Base-by-base conservation (phyloP, 306 rosid species). In the Carpinus fangiana region DNA sequence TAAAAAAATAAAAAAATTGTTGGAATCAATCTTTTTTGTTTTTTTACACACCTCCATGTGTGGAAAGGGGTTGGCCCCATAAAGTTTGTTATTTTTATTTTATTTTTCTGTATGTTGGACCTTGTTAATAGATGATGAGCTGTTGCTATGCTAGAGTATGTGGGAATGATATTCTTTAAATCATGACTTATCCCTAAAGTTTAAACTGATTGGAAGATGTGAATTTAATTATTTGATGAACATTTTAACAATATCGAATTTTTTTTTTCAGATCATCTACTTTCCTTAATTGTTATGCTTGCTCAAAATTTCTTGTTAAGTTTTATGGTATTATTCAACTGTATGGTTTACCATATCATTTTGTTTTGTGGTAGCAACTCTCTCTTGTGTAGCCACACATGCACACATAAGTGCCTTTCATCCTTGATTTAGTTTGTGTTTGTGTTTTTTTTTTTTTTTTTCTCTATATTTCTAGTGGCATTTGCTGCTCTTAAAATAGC, bases 401-500 rank as follows among this genome's bases (percentile, higher is more conserved):
- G 57, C 2, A 10, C 71, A 66, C 50, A 51, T 10, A 31, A 57
- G 56, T 76, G 67, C 13, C 55, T 80, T 67, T 60, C 75, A 77
- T 77, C 43, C 73, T 74, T 74, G 72, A 64, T 76, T 65, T 72
- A 61, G 47, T 57, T 31, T 31, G 8, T 67, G 3, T 72, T 52
- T n/a, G n/a, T n/a, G n/a, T n/a, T n/a, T n/a, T n/a, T n/a, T n/a
- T n/a, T n/a, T n/a, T 23, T 80, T 4, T 80, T 38, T 72, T 73
- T 46, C 48, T 69, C 76, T 83, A 57, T 75, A 79, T 86, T 74
- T 79, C 50, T 75, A 94, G 97, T 90, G 88, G 97, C 98, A 36
- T 94, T 92, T 86, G 76, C 86, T 7, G 97, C 98, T 74, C 92
- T 94, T 56, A 89, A 84, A 86, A 79, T 92, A 76, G 97, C 97